Evolutionary conservation across 441 rosid species (phyloP).

Genomic region (Croton setiger): DNA sequence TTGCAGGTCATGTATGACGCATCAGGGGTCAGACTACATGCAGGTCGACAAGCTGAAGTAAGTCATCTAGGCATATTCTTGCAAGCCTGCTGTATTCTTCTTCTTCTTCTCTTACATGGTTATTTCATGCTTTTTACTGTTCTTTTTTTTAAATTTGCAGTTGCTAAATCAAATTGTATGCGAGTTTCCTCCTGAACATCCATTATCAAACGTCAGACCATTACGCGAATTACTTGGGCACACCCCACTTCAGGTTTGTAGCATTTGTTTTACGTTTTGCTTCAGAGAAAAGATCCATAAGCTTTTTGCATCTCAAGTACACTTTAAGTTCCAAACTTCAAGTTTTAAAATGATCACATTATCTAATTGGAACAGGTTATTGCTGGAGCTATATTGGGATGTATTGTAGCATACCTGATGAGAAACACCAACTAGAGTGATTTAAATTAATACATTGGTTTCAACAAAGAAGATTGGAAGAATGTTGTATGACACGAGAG

Average conservation of each 20-base stretch:
- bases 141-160: slow-evolving; percentile 35
- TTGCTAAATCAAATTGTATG: slow-evolving; percentile 95
- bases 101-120: slow-evolving; percentile 16
- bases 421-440: slow-evolving; percentile 44
- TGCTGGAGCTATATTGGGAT: slow-evolving; percentile 74
- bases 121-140: slow-evolving; percentile 13
- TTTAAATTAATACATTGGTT: too few relatives aligned
- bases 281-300: not conserved
- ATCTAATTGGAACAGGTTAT: slow-evolving; percentile 53
- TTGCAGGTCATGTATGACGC: slow-evolving; percentile 98
- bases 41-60: slow-evolving; percentile 99
- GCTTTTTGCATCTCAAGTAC: not conserved
- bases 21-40: slow-evolving; percentile 91
- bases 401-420: slow-evolving; percentile 69
- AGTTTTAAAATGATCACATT: not conserved
- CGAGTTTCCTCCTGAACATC: slow-evolving; percentile 97
- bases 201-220: slow-evolving; percentile 75
- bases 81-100: slow-evolving; percentile 12
- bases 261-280: slow-evolving; percentile 9
- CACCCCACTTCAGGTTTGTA: slow-evolving; percentile 84
- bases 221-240: slow-evolving; percentile 95
- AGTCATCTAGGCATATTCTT: slow-evolving; percentile 21
- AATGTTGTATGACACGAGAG: not conserved
- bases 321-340: not conserved
- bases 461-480: not conserved